Conservation (phyloP, 2,329 filamentous ascomycete species). For the Pseudogymnoascus sp. region DNA sequence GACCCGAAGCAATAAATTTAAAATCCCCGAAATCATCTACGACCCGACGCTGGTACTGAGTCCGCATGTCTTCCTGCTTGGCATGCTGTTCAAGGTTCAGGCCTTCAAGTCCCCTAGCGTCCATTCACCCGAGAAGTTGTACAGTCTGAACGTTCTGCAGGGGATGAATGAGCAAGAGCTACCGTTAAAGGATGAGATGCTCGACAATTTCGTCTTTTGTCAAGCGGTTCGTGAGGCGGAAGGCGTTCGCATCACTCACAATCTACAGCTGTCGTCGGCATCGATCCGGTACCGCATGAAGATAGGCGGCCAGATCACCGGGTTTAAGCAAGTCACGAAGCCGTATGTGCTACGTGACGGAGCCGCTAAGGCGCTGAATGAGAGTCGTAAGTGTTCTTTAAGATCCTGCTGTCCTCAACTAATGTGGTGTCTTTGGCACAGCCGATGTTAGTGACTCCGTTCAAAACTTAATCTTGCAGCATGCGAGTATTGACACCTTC, state of each 20-base stretch:
- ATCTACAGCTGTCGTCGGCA: constrained; percentile 22
- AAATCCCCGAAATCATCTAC: constrained; percentile 28
- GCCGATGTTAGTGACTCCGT: constrained; percentile 8
- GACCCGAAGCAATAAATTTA: constrained; percentile 24
- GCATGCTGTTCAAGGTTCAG: constrained; percentile 28
- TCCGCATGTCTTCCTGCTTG: constrained; percentile 25
- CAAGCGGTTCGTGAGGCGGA: constrained; percentile 20
- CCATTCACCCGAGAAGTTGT: constrained; percentile 29
- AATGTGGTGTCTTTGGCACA: not conserved
- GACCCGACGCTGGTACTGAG: constrained; percentile 29
- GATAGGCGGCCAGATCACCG: constrained; percentile 27
- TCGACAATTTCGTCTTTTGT: constrained; percentile 28
- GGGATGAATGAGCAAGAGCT: constrained; percentile 28
- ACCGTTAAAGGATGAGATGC: constrained; percentile 27
- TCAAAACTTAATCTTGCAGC: constrained; percentile 10
- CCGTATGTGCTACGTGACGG: constrained; percentile 31
- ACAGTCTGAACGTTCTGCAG: constrained; percentile 28
- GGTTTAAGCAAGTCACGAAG: constrained; percentile 27
- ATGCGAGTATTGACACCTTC: constrained; percentile 10
- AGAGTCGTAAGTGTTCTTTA: constrained; percentile 27
- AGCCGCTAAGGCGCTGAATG: constrained; percentile 31
- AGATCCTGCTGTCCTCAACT: not conserved
- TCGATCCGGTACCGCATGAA: constrained; percentile 26
- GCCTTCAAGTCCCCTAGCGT: constrained; percentile 29
- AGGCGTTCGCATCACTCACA: constrained; percentile 23